Conservation (phyloP, 169 alveolate genomes). For the Theileria luwenshuni region DNA sequence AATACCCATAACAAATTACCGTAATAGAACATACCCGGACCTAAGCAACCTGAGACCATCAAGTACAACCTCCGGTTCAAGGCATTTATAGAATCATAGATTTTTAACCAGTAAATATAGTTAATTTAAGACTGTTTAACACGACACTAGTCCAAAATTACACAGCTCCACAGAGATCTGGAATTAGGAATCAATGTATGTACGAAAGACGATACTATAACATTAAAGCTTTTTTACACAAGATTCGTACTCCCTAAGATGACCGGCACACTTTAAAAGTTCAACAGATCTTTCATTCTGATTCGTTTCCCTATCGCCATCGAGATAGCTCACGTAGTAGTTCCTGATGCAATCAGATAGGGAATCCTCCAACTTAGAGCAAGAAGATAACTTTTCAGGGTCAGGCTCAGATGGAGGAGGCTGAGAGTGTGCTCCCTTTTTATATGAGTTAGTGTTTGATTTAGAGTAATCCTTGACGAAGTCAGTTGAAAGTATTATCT, state of each 20-base stretch:
- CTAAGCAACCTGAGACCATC: too few relatives aligned
- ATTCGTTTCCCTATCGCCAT: constrained; percentile 8
- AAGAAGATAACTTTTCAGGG: constrained; percentile 7
- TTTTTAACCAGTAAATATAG: too few relatives aligned
- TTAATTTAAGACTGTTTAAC: too few relatives aligned
- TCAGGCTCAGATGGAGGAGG: neutral
- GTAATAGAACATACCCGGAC: too few relatives aligned
- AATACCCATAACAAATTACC: too few relatives aligned
- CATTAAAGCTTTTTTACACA: constrained; percentile 39
- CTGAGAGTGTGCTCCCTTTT: constrained; percentile 11
- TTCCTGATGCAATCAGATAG: constrained; percentile 41
- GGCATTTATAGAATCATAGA: too few relatives aligned
- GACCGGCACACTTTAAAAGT: constrained; percentile 45
- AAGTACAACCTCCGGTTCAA: too few relatives aligned
- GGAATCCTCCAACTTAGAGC: constrained; percentile 26
- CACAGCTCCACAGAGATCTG: too few relatives aligned
- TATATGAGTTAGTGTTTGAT: constrained; percentile 19
- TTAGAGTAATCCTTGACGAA: constrained; percentile 52
- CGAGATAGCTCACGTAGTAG: constrained; percentile 8
- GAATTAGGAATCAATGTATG: too few relatives aligned
- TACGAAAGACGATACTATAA: too few relatives aligned
- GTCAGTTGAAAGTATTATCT: constrained; percentile 46
- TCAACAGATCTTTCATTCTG: constrained; percentile 15
- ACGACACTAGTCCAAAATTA: too few relatives aligned
- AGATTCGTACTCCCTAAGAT: constrained; percentile 48